Base-by-base conservation (phyloP, 768 basidiomycete genomes). In the Xerocomus brunneocitrinus region DNA sequence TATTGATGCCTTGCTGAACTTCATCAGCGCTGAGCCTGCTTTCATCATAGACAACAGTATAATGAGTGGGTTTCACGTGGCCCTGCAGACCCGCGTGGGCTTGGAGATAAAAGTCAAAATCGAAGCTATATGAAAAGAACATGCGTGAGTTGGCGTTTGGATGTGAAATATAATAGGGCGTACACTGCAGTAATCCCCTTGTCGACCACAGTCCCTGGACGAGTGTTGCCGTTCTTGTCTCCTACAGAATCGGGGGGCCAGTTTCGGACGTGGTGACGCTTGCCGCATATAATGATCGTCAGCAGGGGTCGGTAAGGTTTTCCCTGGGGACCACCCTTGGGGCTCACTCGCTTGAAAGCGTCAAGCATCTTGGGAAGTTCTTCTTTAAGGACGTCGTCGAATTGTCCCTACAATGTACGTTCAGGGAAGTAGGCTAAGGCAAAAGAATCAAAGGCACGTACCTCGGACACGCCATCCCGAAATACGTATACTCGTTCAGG, bases 381-480 rank as follows among this genome's bases (percentile, higher is more conserved):
- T 19, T 16, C 82, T 70, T 1, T 67, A 46, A 87, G 56, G 2
- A 89, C 84, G 3, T 68, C 74, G 36, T 82, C 73, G 50, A 86
- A 91, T 73, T 92, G 89, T 5, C 88, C 88, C 85, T 91, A 46
- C 47, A 4, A 32, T 22, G n/a, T 40, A 38, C 6, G n/a, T 3
- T 55, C 12, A 52, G 9, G 13, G 41, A 46, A 39, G 4, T 27
- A 47, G 2, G 8, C 22, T 14, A 35, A 0, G 28, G 10, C 41
- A 10, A 2, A 4, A 44, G 14, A 34, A 42, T 24, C 31, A 16
- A 43, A 13, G 38, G 24, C 5, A 62, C 78, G 12, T 53, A 85
- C 89, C 75, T 88, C 87, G 1, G 88, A 90, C 3, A 91, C 88
- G 38, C 90, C 91, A 67, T 91, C 89, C 14, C 91, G 82, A 60